Base-by-base conservation (phyloP, 352 stramenopile genomes). In the Pythium aquatile region DNA sequence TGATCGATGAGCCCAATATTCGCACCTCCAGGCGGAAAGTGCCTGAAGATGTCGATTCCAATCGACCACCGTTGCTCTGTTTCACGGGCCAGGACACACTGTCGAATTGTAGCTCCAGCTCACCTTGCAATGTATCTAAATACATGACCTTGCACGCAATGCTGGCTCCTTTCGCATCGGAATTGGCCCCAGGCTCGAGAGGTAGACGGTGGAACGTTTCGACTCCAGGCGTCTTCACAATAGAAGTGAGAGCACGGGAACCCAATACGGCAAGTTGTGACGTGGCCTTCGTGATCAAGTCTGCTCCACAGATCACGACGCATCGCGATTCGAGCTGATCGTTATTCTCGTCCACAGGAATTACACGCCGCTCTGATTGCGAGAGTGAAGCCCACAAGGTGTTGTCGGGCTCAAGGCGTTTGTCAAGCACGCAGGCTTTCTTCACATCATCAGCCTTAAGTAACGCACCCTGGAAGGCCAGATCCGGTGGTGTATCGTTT, bases 201-300 rank as follows among this genome's bases (percentile, higher is more conserved):
- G 26, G 20, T 37, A 71, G 28, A 1, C 39, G 51, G 13, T 66
- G 65, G n/a, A 63, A 71, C 2, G 58, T 66, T 14, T 71, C 65
- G 1, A 53, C 29, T 14, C 28, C 42, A 28, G 58, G 58, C 1
- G 33, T 46, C 9, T 59, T 56, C 5, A 51, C 10, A 1, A 70
- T 26, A 1, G 57, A 46, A n/a, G 2, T 42, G 32, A 65, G 55
- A 2, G 46, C 47, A n/a, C 33, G 40, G 20, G 37, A 10, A 29
- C 65, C 64, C 10, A 70, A 29, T 0, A 48, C 28, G 11, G 46
- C 62, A 16, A 61, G 16, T 35, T 42, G 7, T 0, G 51, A 37
- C 16, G 6, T 2, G 2, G 59, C 44, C 49, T 46, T 33, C 1
- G 52, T 8, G 1, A 42, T 30, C 20, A 37, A 26, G 35, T 53